Evolutionary conservation across 805 yeast species (phyloP).

Genomic region (Tetrapisispora taiwanensis): DNA sequence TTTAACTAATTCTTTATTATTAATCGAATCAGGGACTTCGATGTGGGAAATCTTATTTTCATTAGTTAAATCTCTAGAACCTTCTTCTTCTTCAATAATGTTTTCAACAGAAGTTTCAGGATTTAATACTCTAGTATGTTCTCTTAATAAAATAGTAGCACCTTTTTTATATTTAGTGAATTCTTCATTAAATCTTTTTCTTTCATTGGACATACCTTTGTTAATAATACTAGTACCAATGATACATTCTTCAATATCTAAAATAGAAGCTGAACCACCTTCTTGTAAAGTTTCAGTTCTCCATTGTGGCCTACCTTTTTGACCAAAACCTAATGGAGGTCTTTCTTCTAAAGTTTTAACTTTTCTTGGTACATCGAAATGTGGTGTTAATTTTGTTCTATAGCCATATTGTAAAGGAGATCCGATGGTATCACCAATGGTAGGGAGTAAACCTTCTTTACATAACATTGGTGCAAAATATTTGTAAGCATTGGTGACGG

Average conservation of each 20-base stretch:
- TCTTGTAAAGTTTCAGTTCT: slow-evolving; percentile 33
- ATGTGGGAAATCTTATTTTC: slow-evolving; percentile 31
- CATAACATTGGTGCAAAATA: slow-evolving; percentile 57
- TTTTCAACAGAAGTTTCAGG: slow-evolving; percentile 20
- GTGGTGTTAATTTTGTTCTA: slow-evolving; percentile 93
- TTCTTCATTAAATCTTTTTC: slow-evolving; percentile 42
- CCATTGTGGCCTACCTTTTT: slow-evolving; percentile 72
- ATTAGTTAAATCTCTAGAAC: slow-evolving; percentile 34
- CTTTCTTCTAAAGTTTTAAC: slow-evolving; percentile 30
- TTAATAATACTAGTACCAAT: slow-evolving; percentile 80
- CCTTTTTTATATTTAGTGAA: slow-evolving; percentile 53
- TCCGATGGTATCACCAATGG: slow-evolving; percentile 50
- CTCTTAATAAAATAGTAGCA: slow-evolving; percentile 79
- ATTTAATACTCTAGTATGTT: slow-evolving; percentile 44
- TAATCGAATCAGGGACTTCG: slow-evolving; percentile 23
- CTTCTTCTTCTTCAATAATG: slow-evolving; percentile 32
- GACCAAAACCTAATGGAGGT: slow-evolving; percentile 84
- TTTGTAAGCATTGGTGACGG: slow-evolving; percentile 72
- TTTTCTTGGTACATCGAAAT: slow-evolving; percentile 71
- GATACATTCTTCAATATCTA: slow-evolving; percentile 90
- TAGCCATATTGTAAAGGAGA: slow-evolving; percentile 72
- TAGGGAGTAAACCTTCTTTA: slow-evolving; percentile 41
- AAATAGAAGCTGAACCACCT: slow-evolving; percentile 54
- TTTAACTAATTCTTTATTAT: slow-evolving; percentile 35
- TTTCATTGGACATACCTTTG: slow-evolving; percentile 60